phyloP scores from a whole-genome alignment of 2,329 filamentous ascomycete species.

The Penicillium sp. region DNA sequence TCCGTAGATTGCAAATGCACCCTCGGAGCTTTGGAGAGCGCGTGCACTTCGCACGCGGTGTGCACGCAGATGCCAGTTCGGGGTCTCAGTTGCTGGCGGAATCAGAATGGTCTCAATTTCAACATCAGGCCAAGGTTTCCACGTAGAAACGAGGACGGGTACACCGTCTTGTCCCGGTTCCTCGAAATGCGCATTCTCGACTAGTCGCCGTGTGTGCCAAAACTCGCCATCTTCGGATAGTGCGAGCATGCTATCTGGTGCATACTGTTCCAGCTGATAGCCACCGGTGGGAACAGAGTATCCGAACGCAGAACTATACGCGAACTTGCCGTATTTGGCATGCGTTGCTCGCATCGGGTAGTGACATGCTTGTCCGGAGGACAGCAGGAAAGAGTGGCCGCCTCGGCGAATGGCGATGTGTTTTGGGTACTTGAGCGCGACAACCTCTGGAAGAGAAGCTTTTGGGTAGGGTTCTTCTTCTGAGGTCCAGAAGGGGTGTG shows the following conservation, averaged over 20 bases:
- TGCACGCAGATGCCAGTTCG: constrained; percentile 47
- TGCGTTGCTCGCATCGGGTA: constrained; percentile 82
- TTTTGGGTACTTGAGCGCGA: constrained; percentile 67
- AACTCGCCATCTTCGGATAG: constrained; percentile 77
- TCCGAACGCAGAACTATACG: constrained; percentile 74
- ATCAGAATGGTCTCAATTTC: constrained; percentile 44
- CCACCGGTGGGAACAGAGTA: constrained; percentile 77
- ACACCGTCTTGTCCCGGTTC: constrained; percentile 49
- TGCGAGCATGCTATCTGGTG: constrained; percentile 74
- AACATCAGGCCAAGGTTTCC: constrained; percentile 69
- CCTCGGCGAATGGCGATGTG: constrained; percentile 73
- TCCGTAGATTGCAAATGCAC: constrained; percentile 70
- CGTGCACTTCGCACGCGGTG: constrained; percentile 50
- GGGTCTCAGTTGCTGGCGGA: constrained; percentile 36
- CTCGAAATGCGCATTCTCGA: constrained; percentile 66
- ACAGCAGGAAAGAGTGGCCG: constrained; percentile 76
- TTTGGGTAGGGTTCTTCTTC: constrained; percentile 56
- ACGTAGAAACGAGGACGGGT: constrained; percentile 68
- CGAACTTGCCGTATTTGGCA: constrained; percentile 79
- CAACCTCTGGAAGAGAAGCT: constrained; percentile 44
- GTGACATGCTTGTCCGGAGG: constrained; percentile 77
- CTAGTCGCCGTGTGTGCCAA: constrained; percentile 75
- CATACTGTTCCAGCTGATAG: constrained; percentile 76
- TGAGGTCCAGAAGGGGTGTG: constrained; percentile 75
- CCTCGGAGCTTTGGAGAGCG: constrained; percentile 72